These are phyloP conservation scores for Solanum piurae DNA, from an alignment of 257 asterid genomes.

Conservation along the genomic window DNA sequence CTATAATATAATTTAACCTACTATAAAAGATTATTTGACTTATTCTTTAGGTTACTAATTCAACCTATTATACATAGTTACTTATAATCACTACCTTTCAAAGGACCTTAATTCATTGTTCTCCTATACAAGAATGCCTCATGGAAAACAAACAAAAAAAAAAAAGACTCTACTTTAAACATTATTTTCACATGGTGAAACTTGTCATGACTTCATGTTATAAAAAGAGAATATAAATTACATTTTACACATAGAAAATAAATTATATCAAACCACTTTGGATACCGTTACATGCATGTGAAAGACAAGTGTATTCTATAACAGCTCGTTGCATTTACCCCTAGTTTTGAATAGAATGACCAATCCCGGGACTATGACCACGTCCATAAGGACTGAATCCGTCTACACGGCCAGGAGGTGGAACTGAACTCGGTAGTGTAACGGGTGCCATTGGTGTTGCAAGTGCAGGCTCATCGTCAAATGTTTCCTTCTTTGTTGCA, in stretches of 20 bases:
- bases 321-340: neutral
- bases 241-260: neutral
- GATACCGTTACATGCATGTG: neutral
- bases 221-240: neutral
- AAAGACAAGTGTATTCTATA: neutral
- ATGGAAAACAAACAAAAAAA: neutral
- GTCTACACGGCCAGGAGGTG: conserved; percentile 32
- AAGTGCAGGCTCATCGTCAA: conserved; percentile 1
- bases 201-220: neutral
- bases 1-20: too few species aligned
- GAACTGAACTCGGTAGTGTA: neutral
- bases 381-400: neutral
- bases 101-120: neutral
- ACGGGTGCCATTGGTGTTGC: conserved; percentile 4
- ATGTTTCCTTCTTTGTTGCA: neutral
- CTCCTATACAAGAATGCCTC: neutral
- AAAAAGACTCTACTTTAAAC: too few species aligned
- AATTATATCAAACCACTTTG: neutral
- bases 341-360: neutral
- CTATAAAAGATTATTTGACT: too few species aligned
- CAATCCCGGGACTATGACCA: conserved; percentile 30
- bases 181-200: neutral
- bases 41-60: too few species aligned
- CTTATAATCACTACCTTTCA: too few species aligned
- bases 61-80: too few species aligned